These are phyloP conservation scores for Aquanectria penicillioides DNA, from an alignment of 2,329 filamentous ascomycete genomes.

Conservation along the genomic window DNA sequence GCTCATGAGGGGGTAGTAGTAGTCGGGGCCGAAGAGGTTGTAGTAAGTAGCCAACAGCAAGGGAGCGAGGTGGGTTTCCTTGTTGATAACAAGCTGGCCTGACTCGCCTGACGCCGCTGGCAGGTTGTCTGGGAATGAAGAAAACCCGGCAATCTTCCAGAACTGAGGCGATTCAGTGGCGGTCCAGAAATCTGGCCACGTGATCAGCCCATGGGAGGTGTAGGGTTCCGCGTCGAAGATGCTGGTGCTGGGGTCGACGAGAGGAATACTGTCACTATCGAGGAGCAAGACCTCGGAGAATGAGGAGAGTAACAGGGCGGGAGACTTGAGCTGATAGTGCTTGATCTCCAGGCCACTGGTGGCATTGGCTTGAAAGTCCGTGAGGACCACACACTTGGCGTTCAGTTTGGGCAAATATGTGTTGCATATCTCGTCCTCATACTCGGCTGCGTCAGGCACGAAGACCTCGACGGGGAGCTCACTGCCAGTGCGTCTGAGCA, in stretches of 20 bases:
- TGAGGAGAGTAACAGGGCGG: slow-evolving; percentile 17
- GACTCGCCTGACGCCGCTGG: slow-evolving; percentile 15
- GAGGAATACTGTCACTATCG: slow-evolving; percentile 24
- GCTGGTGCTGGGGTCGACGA: slow-evolving; percentile 8
- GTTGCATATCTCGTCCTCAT: slow-evolving; percentile 15
- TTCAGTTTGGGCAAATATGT: slow-evolving; percentile 15
- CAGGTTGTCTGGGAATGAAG: slow-evolving; percentile 10
- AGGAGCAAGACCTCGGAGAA: slow-evolving; percentile 20
- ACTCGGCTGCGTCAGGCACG: slow-evolving; percentile 15
- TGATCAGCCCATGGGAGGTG: slow-evolving; percentile 6
- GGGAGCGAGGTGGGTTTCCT: slow-evolving; percentile 10
- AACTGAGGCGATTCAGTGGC: slow-evolving; percentile 20
- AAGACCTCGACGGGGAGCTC: slow-evolving; percentile 20
- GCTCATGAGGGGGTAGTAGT: slow-evolving; percentile 19
- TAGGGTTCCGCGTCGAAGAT: slow-evolving; percentile 21
- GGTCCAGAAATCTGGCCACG: slow-evolving; percentile 21
- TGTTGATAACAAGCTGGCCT: slow-evolving; percentile 20
- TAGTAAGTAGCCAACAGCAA: slow-evolving; percentile 23
- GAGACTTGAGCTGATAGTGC: slow-evolving; percentile 22
- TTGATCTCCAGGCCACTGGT: slow-evolving; percentile 1
- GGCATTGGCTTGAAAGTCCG: not conserved
- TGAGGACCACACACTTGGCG: slow-evolving; percentile 19
- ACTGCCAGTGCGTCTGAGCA: slow-evolving; percentile 20
- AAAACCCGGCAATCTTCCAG: slow-evolving; percentile 17
- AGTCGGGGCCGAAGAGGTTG: slow-evolving; percentile 16